A percentile compares a stretch with the other conserved stretches of the same genome.
Conservation (phyloP, 768 basidiomycete species). For the Lactarius sanguifluus region DNA sequence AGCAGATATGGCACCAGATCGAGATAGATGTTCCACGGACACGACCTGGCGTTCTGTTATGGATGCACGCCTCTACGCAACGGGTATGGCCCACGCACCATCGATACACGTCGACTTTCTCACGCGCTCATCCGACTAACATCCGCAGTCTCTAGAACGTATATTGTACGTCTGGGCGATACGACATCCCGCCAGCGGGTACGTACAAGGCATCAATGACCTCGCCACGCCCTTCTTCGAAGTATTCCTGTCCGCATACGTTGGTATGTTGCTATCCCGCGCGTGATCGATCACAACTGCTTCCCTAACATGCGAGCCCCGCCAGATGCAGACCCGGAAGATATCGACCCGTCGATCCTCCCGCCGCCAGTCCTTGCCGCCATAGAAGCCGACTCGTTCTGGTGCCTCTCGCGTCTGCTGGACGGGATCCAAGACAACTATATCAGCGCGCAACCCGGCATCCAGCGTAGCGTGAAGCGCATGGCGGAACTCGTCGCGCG, state of each 20-base stretch:
- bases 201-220: constrained; percentile 99
- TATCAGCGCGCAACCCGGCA: constrained; percentile 94
- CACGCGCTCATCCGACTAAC: constrained; percentile 24
- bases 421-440: constrained; percentile 99
- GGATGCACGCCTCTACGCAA: constrained; percentile 90
- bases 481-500: constrained; percentile 93
- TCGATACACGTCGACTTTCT: constrained; percentile 21
- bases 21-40: constrained; percentile 98
- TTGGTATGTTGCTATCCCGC: constrained; percentile 53
- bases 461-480: constrained; percentile 86
- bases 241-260: constrained; percentile 93
- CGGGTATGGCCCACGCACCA: constrained; percentile 51
- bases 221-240: constrained; percentile 97
- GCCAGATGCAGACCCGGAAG: constrained; percentile 86
- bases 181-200: constrained; percentile 96
- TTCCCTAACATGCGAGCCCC: not conserved
- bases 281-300: not conserved
- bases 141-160: constrained; percentile 77
- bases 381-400: constrained; percentile 96
- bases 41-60: constrained; percentile 83
- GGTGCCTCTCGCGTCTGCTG: constrained; percentile 93
- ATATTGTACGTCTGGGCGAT: constrained; percentile 99
- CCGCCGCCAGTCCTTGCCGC: constrained; percentile 72
- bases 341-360: constrained; percentile 77
- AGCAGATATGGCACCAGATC: constrained; percentile 99